Percentiles rank a stretch among this genome's conserved stretches.
phyloP scores from a whole-genome alignment of 495 filamentous ascomycete species.

The Penicillium longicatenatum region DNA sequence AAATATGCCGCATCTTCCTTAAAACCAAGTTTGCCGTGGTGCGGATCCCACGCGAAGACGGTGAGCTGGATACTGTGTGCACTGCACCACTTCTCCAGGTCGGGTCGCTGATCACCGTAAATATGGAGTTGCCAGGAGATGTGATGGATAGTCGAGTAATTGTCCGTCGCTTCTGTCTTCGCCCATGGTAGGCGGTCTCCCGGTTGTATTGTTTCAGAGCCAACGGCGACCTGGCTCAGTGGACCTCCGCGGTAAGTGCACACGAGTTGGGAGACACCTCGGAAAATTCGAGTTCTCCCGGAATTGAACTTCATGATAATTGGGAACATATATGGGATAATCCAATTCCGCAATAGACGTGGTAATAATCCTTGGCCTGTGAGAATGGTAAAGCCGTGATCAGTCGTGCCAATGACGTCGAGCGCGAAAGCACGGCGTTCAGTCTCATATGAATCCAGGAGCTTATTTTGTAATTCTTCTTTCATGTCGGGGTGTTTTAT shows the following conservation, averaged over 20 bases:
- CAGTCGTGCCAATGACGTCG: slow-evolving; percentile 33
- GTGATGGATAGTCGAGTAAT: slow-evolving; percentile 30
- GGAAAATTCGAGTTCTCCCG: slow-evolving; percentile 24
- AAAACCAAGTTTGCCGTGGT: slow-evolving; percentile 27
- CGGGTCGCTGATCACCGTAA: slow-evolving; percentile 23
- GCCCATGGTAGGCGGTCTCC: slow-evolving; percentile 43
- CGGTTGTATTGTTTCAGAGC: slow-evolving; percentile 25
- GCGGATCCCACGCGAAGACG: slow-evolving; percentile 29
- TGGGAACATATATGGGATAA: slow-evolving; percentile 34
- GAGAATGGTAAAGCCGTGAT: slow-evolving; percentile 30
- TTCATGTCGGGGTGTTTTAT: slow-evolving; percentile 30
- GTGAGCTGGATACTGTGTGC: slow-evolving; percentile 22
- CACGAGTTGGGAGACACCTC: slow-evolving; percentile 33
- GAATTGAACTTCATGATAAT: slow-evolving; percentile 23
- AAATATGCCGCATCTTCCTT: slow-evolving; percentile 32
- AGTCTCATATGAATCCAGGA: slow-evolving; percentile 54
- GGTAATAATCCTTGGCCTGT: slow-evolving; percentile 25
- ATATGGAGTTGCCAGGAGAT: slow-evolving; percentile 42
- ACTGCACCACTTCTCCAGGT: slow-evolving; percentile 33
- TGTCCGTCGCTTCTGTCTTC: slow-evolving; percentile 27
- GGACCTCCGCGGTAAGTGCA: slow-evolving; percentile 32
- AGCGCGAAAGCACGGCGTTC: slow-evolving; percentile 49
- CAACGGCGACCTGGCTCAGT: slow-evolving; percentile 15
- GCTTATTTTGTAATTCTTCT: slow-evolving; percentile 35
- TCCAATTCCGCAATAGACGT: slow-evolving; percentile 31